Conservation (phyloP, 2,329 filamentous ascomycete species). For the Fusarium redolens region DNA sequence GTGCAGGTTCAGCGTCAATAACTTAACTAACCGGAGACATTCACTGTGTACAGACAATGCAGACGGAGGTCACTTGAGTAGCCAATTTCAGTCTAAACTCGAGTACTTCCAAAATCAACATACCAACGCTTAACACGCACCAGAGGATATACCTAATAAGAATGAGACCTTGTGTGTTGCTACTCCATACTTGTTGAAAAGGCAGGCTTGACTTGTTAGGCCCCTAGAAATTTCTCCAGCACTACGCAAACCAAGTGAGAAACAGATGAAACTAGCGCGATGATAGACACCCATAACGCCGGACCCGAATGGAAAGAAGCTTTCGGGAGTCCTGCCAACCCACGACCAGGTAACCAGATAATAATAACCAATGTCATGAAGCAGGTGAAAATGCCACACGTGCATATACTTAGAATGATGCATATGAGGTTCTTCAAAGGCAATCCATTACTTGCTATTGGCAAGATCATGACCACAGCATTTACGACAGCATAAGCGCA, state of each 20-base stretch:
- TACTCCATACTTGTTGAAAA: neutral
- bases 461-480: neutral
- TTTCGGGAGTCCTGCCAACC: neutral
- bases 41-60: neutral
- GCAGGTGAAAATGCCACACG: neutral
- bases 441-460: neutral
- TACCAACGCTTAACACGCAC: neutral
- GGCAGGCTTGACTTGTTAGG: neutral
- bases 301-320: neutral
- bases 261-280: neutral
- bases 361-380: neutral
- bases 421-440: constrained; percentile 2
- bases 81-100: neutral
- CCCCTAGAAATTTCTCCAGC: neutral
- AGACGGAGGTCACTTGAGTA: neutral
- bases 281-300: neutral
- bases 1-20: neutral
- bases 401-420: neutral
- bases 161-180: neutral
- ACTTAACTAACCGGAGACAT: neutral
- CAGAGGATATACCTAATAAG: neutral
- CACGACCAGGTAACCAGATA: neutral
- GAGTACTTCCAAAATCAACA: neutral
- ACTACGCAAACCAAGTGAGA: too few relatives aligned
- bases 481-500: neutral